Conservation (phyloP, 2,329 filamentous ascomycete species). For the Claviceps pazoutovae region DNA sequence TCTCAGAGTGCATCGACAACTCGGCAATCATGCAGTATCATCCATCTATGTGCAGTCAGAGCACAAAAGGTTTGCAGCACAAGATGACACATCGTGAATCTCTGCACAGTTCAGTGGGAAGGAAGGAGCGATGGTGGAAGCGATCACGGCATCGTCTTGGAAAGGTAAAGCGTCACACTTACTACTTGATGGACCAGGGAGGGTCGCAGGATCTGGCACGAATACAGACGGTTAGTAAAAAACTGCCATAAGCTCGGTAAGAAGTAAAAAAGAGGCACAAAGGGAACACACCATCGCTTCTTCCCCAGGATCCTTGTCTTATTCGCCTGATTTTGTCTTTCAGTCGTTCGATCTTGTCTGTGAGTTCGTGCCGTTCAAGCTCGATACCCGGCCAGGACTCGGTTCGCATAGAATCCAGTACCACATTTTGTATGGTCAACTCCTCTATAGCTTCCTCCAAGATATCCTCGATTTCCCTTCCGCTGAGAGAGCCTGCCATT, state of each 20-base stretch:
- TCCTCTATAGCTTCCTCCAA: constrained; percentile 24
- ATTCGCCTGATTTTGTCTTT: constrained; percentile 15
- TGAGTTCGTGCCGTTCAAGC: constrained; percentile 6
- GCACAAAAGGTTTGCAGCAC: neutral
- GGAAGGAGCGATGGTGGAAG: neutral
- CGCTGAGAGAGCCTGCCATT: neutral
- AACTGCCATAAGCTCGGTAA: neutral
- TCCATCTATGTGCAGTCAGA: neutral
- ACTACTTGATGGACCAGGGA: neutral
- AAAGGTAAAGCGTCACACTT: neutral
- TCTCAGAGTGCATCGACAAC: neutral
- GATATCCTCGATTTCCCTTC: neutral
- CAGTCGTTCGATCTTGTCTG: constrained; percentile 13
- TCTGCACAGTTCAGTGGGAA: neutral
- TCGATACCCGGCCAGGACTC: constrained; percentile 17
- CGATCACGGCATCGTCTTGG: neutral
- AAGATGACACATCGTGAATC: neutral
- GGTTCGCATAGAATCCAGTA: constrained; percentile 26
- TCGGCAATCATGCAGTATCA: neutral
- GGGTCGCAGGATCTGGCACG: neutral
- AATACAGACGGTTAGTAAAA: neutral
- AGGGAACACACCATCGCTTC: neutral
- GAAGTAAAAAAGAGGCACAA: neutral
- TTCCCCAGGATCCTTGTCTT: constrained; percentile 1
- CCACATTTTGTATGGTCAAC: constrained; percentile 26